Evolutionary conservation across 2,329 filamentous ascomycete genomes (phyloP), one percentile per base, ranked within the genome.

Genomic region (Colletotrichum gigasporum): DNA sequence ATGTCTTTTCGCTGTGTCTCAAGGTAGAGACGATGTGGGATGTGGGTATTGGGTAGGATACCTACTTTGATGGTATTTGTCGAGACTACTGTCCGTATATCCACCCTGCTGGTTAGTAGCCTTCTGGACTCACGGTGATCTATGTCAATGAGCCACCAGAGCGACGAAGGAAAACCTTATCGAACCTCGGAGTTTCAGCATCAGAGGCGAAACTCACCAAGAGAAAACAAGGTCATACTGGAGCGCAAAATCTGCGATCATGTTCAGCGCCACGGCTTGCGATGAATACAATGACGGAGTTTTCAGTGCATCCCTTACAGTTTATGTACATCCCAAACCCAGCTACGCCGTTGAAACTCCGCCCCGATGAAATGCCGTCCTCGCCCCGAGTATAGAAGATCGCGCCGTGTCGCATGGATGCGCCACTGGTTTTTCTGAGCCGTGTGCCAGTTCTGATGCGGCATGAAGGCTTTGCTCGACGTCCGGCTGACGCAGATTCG

Each of bases 281-380:
- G 30, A 50, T 44, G 62, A 62, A 42, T 55, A 62, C 62, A 55
- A 39, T 51, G 62, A 65, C 62, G 57, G 57, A 65, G 41, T 16
- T 54, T 51, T 26, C 24, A 50, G 50, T 55, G 56, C 56, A 60
- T 65, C 28, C 42, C 62, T 65, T 65, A 65, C 62, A 65, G 30
- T 53, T n/a, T 65, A 65, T 48, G 28, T 65, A 65, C 62, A 65
- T 45, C 57, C 35, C 44, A 39, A 61, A 55, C 20, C 56, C 62
- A 55, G 41, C 57, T 62, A 54, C 57, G 56, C 62, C 62, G 16
- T 61, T 50, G 11, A 62, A 60, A 65, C 62, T 65, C 62, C 62
- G 57, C 57, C 55, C 57, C 42, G 32, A 51, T 55, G 50, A 42
- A 30, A 42, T 44, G 50, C 50, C 42, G 57, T 55, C 50, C 41